phyloP scores from a whole-genome alignment of 768 basidiomycete genomes.

The Calocera cornea region DNA sequence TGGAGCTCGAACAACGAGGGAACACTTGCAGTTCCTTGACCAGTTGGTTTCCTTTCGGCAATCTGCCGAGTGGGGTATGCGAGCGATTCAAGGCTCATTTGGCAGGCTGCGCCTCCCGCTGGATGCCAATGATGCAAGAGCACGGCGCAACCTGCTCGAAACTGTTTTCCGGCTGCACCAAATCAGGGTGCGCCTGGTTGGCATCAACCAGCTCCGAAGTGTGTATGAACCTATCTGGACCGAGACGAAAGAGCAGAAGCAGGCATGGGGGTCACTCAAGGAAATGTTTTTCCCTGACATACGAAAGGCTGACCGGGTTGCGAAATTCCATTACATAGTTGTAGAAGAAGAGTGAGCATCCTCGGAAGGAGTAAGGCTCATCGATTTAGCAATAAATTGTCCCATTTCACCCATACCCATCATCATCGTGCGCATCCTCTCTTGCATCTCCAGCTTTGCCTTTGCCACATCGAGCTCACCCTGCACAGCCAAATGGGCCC shows the following conservation, averaged over 20 bases:
- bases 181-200: conserved; percentile 17
- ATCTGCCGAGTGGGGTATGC: conserved; percentile 42
- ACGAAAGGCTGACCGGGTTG: conserved; percentile 24
- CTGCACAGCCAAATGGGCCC: background rate
- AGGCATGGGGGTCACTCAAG: conserved; percentile 28
- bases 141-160: conserved; percentile 27
- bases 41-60: conserved; percentile 35
- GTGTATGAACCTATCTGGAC: conserved; percentile 34
- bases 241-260: conserved; percentile 12
- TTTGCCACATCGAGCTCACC: background rate
- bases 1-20: conserved; percentile 10
- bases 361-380: background rate
- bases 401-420: background rate
- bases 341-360: background rate
- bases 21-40: conserved; percentile 17
- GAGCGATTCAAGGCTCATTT: conserved; percentile 34
- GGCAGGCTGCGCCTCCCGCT: conserved; percentile 33
- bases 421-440: background rate
- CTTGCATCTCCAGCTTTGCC: background rate
- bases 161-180: conserved; percentile 27
- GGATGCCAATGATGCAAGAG: conserved; percentile 21
- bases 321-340: conserved; percentile 22
- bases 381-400: background rate
- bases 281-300: conserved; percentile 30
- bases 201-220: conserved; percentile 24